phyloP scores from a whole-genome alignment of 495 filamentous ascomycete genomes.

The Corynascus novoguineensis region DNA sequence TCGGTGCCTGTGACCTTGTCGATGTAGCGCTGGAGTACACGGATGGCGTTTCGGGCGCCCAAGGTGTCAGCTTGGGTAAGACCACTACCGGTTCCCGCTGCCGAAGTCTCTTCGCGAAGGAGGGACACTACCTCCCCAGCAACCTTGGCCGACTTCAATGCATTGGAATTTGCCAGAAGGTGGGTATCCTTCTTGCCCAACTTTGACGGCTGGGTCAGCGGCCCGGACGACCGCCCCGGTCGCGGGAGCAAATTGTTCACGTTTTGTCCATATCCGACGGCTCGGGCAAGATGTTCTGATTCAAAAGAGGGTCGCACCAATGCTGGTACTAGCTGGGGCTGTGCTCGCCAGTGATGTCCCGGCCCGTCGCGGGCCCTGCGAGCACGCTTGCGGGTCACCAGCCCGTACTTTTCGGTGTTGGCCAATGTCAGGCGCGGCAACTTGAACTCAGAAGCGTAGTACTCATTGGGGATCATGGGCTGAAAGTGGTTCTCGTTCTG shows the following conservation, averaged over 20 bases:
- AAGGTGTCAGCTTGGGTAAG: not conserved
- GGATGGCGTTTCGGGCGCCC: not conserved
- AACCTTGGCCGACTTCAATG: not conserved
- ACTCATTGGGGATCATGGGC: slow-evolving; percentile 27
- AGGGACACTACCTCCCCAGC: not conserved
- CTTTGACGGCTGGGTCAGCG: not conserved
- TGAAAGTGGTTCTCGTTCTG: slow-evolving; percentile 22
- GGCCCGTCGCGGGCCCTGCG: not conserved
- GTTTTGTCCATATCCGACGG: not conserved
- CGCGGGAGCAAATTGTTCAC: not conserved
- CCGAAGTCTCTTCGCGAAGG: not conserved
- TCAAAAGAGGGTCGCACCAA: not conserved
- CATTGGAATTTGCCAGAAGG: not conserved
- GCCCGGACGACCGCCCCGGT: not conserved
- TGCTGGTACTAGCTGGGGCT: not conserved
- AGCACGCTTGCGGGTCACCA: slow-evolving; percentile 1
- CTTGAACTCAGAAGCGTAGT: slow-evolving; percentile 22
- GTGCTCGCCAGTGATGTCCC: slow-evolving; percentile 7
- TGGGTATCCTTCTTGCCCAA: not conserved
- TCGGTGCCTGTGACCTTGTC: not conserved
- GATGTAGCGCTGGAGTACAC: not conserved
- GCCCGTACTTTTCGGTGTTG: slow-evolving; percentile 14
- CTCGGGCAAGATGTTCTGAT: not conserved
- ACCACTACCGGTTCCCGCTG: not conserved
- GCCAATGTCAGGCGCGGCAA: slow-evolving; percentile 22